phyloP scores from a whole-genome alignment of 2,329 filamentous ascomycete species.

The Ceratocystis harringtonii region DNA sequence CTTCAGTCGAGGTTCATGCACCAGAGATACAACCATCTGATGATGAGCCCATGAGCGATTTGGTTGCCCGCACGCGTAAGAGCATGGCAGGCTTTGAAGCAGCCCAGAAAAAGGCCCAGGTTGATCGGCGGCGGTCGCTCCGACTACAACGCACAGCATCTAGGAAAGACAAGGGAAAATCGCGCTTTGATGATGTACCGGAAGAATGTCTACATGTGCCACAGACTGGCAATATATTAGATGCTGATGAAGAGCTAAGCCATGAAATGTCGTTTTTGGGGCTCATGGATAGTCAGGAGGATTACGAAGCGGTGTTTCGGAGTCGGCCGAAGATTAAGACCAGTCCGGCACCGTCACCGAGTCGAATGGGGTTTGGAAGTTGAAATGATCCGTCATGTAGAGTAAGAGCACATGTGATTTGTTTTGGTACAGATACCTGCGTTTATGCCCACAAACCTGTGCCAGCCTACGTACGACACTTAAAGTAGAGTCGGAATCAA shows the following conservation, averaged over 20 bases:
- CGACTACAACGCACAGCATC: slow-evolving; percentile 8
- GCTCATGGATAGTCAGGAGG: slow-evolving; percentile 51
- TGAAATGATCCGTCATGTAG: not conserved
- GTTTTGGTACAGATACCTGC: no score
- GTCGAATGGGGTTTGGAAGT: slow-evolving; percentile 11
- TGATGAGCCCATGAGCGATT: slow-evolving; percentile 30
- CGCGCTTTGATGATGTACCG: slow-evolving; percentile 25
- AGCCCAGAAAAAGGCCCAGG: slow-evolving; percentile 43
- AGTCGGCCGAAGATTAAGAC: slow-evolving; percentile 65
- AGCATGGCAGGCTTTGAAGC: slow-evolving; percentile 50
- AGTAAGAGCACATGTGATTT: no score
- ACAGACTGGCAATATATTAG: slow-evolving; percentile 20
- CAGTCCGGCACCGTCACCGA: slow-evolving; percentile 49
- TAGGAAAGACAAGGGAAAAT: slow-evolving; percentile 26
- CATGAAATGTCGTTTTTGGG: slow-evolving; percentile 43
- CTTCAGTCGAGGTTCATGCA: slow-evolving; percentile 16
- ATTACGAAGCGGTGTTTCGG: slow-evolving; percentile 73
- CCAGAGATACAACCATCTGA: slow-evolving; percentile 14
- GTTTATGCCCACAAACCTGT: no score
- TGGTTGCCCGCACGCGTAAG: slow-evolving; percentile 41
- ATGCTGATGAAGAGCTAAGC: slow-evolving; percentile 16
- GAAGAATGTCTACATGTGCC: slow-evolving; percentile 26
- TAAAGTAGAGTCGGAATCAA: no score
- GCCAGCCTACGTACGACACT: no score
- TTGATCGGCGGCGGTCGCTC: slow-evolving; percentile 39